Evolutionary conservation across 768 basidiomycete species (phyloP).

Genomic region (Mycena haematopus): DNA sequence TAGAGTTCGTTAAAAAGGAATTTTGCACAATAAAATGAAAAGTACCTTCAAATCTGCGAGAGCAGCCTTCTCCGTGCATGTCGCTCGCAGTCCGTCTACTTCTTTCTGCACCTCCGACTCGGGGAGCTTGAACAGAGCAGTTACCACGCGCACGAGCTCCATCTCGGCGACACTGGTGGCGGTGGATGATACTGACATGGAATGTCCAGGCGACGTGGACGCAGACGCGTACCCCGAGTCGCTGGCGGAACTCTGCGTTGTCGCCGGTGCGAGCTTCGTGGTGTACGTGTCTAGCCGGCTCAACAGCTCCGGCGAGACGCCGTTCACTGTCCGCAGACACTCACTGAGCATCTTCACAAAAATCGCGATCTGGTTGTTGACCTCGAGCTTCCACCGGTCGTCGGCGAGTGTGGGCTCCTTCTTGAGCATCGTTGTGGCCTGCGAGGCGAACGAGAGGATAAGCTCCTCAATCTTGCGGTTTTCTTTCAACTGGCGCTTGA

Average conservation of each 20-base stretch:
- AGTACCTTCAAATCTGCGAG: conserved; percentile 84
- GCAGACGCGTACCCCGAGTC: conserved; percentile 73
- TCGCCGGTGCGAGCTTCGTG: conserved; percentile 70
- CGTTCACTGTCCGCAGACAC: conserved; percentile 70
- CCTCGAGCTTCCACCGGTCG: conserved; percentile 95
- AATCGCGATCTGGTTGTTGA: conserved; percentile 89
- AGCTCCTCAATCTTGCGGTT: conserved; percentile 97
- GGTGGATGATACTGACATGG: conserved; percentile 45
- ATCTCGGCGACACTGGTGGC: conserved; percentile 67
- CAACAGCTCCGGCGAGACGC: conserved; percentile 86
- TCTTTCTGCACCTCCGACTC: conserved; percentile 73
- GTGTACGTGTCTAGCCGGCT: conserved; percentile 85
- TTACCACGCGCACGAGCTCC: conserved; percentile 74
- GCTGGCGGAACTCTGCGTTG: conserved; percentile 43
- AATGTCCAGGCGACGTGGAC: conserved; percentile 65
- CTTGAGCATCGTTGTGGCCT: conserved; percentile 84
- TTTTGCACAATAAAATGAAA: conserved; percentile 9
- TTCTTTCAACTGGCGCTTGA: conserved; percentile 91
- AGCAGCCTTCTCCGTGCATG: conserved; percentile 88
- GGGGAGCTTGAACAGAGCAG: conserved; percentile 74
- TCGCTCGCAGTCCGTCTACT: conserved; percentile 65
- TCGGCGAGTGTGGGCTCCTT: conserved; percentile 85
- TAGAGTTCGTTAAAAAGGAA: not conserved
- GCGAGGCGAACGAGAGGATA: conserved; percentile 93
- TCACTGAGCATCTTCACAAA: conserved; percentile 92